Evolutionary conservation across 179 eudicot species (phyloP).

Genomic region (Corrigiola litoralis): DNA sequence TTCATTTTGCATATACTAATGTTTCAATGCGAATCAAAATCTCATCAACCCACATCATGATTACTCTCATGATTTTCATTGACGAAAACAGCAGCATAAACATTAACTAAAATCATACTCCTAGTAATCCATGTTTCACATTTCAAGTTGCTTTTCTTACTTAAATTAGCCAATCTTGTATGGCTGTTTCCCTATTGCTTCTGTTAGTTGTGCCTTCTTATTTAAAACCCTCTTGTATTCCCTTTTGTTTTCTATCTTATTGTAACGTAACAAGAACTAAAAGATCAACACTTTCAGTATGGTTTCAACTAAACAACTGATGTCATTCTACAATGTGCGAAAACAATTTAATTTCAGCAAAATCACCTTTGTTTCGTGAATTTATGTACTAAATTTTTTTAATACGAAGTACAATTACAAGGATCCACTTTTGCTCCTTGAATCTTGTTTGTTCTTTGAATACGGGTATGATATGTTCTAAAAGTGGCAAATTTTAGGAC

Average conservation of each 20-base stretch:
- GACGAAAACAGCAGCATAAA: constrained; percentile 16
- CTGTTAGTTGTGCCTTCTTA: not conserved
- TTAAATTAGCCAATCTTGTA: constrained; percentile 6
- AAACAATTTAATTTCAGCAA: too few relatives aligned
- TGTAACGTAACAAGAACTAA: not conserved
- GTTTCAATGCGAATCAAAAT: not conserved
- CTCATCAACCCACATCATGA: constrained; percentile 25
- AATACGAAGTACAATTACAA: too few relatives aligned
- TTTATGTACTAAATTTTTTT: too few relatives aligned
- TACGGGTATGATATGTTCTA: too few relatives aligned
- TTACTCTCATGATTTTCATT: constrained; percentile 32
- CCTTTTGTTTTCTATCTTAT: not conserved
- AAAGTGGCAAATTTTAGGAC: too few relatives aligned
- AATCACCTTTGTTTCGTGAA: too few relatives aligned
- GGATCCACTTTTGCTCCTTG: too few relatives aligned
- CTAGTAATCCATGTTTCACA: not conserved
- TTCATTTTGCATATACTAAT: not conserved
- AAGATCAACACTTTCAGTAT: too few relatives aligned
- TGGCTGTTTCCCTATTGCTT: not conserved
- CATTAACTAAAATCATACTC: constrained; percentile 5
- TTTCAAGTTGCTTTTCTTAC: constrained; percentile 14
- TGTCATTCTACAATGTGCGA: too few relatives aligned
- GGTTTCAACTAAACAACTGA: too few relatives aligned
- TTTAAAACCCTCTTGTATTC: not conserved
- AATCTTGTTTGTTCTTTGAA: too few relatives aligned